Conservation (phyloP, 345 rosid species). For the Eucalyptus cloeziana region DNA sequence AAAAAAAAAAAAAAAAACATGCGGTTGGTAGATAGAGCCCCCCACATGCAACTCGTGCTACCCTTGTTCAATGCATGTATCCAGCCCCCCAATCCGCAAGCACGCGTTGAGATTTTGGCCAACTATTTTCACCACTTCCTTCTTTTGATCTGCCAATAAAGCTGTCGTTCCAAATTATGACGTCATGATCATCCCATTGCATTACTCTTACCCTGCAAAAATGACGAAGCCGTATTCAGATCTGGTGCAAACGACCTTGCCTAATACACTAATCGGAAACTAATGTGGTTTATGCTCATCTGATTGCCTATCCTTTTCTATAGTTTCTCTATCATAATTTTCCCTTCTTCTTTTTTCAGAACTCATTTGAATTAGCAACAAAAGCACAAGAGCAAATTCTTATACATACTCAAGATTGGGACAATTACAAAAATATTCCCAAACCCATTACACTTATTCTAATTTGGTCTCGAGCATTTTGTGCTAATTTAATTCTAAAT, state of each 20-base stretch:
- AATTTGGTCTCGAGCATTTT: too few relatives aligned
- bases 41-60: not conserved
- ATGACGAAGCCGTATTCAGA: not conserved
- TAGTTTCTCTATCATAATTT: not conserved
- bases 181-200: not conserved
- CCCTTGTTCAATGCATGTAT: not conserved
- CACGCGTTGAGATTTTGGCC: not conserved
- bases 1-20: too few relatives aligned
- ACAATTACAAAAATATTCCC: too few relatives aligned
- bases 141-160: not conserved
- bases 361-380: not conserved
- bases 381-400: not conserved
- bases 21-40: not conserved
- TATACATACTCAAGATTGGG: not conserved
- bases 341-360: not conserved
- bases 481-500: too few relatives aligned
- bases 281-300: not conserved
- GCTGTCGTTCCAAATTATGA: not conserved
- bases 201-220: too few relatives aligned
- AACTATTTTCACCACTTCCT: not conserved
- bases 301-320: not conserved
- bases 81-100: not conserved
- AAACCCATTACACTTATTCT: too few relatives aligned
- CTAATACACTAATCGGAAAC: not conserved
- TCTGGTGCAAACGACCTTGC: not conserved